Percentiles rank a stretch among this genome's conserved stretches.
Conservation (phyloP, 345 rosid species). For the Eucalyptus marginata region DNA sequence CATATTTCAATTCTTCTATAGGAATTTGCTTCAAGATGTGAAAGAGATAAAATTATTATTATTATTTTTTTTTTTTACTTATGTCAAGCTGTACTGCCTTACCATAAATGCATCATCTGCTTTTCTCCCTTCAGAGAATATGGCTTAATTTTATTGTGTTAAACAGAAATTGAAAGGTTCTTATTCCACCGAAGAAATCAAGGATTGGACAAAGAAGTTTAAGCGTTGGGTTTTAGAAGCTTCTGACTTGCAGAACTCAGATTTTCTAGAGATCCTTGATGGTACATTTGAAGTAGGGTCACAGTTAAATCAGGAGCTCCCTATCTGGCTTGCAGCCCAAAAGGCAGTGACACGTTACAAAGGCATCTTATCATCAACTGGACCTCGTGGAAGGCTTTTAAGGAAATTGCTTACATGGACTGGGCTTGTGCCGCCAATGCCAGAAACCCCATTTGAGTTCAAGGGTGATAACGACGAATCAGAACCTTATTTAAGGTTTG, state of each 20-base stretch:
- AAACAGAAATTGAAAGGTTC: conserved; percentile 42
- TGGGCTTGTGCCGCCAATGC: conserved; percentile 56
- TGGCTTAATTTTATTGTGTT: neutral
- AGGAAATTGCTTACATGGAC: conserved; percentile 61
- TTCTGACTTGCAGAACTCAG: conserved; percentile 42
- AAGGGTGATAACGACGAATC: conserved; percentile 35
- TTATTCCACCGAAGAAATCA: conserved; percentile 33
- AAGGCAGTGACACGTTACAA: conserved; percentile 85
- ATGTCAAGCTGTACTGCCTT: neutral
- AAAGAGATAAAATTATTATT: neutral
- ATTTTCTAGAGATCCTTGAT: conserved; percentile 27
- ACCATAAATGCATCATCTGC: neutral
- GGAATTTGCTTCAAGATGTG: neutral
- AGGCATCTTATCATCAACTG: conserved; percentile 71
- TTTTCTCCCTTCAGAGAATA: neutral
- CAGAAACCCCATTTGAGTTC: conserved; percentile 44
- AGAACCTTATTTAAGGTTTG: conserved; percentile 75
- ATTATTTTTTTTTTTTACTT: neutral
- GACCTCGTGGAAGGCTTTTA: conserved; percentile 85
- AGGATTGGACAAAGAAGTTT: conserved; percentile 36
- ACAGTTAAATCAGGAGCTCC: conserved; percentile 55
- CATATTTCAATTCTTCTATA: neutral
- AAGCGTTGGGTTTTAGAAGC: conserved; percentile 55
- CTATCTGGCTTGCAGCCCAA: conserved; percentile 87
- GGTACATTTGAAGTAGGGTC: conserved; percentile 22